Base-by-base conservation (phyloP, 371 early-diverging fungal genomes). In the Apophysomyces trapeziformis region DNA sequence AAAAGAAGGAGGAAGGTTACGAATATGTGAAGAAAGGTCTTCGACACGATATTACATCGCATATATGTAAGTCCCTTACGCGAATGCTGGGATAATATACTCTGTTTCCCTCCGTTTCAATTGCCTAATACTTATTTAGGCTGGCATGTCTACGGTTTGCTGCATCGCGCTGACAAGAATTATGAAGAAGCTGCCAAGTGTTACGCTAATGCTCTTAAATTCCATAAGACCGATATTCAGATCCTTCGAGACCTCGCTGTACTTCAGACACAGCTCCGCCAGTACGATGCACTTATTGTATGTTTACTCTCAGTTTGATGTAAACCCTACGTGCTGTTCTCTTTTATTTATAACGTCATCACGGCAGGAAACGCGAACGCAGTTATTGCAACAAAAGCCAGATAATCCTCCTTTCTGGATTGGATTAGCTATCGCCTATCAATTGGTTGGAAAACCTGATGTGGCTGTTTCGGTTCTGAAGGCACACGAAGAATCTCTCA, bases 91-190 rank as follows among this genome's bases (percentile, higher is more conserved):
- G 32, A 26, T 26, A 26, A 26, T 26, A 26, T 26, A 26, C 32
- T 1, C 32, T 26, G 32, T 26, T 26, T 26, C 2, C 32, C 32
- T 26, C 32, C 32, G 32, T 26, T 26, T 26, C 32, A 26, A 26
- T 41, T 41, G 41, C 5, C 41, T 41, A 41, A 41, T 13, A 9
- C 4, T 11, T 64, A 38, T 16, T 38, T 70, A 95, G 93, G 93
- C 76, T 99, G 99, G 99, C 98, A 99, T 71, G 95, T 98, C 11
- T 94, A 89, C 70, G 99, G 99, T 38, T 79, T 99, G 43, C 74
- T 96, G 67, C 86, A 97, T 70, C 92, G 98, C 45, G 85, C 87
- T 21, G 98, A 97, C 75, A 92, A 91, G 75, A 96, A 98, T 75
- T 97, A 95, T 72, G 93, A 88, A 58, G 96, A 98, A 77, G 96